A percentile compares a stretch with the other conserved stretches of the same genome.
Conservation (phyloP, 129 eudicot genomes). For the Erigeron canadensis region DNA sequence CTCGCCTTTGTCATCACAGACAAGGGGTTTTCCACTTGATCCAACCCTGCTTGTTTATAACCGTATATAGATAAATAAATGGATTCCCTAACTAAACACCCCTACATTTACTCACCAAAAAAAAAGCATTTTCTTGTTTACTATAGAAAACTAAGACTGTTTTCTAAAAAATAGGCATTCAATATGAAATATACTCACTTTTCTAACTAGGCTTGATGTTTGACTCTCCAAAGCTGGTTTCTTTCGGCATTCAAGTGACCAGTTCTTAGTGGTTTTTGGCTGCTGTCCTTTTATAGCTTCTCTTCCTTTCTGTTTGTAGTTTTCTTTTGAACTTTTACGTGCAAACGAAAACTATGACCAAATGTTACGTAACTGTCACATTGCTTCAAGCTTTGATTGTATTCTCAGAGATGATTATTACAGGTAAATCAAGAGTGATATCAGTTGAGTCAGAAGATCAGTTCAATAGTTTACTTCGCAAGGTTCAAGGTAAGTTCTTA, state of each 20-base stretch:
- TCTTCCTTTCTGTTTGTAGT: background rate
- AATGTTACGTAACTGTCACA: background rate
- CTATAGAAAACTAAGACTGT: too few species aligned
- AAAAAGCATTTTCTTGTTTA: too few species aligned
- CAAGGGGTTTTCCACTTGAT: too few species aligned
- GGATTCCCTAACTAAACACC: too few species aligned
- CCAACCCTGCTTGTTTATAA: too few species aligned
- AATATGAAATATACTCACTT: too few species aligned
- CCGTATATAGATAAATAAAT: background rate
- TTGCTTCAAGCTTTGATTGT: background rate
- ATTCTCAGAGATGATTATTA: slow-evolving; percentile 19
- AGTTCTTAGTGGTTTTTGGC: background rate
- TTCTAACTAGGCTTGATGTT: background rate
- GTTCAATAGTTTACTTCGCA: slow-evolving; percentile 64
- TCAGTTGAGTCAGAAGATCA: slow-evolving; percentile 72
- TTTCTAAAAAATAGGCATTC: too few species aligned
- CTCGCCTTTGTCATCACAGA: too few species aligned
- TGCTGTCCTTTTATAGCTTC: background rate
- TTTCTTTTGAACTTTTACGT: background rate
- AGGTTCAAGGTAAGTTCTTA: slow-evolving; percentile 54
- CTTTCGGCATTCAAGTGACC: background rate
- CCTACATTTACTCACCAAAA: too few species aligned
- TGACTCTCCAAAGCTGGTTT: background rate
- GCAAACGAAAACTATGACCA: background rate
- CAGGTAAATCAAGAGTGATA: slow-evolving; percentile 66